Percentiles rank a stretch among this genome's conserved stretches.
These are phyloP conservation scores for Chaetomiaceae sp. DNA, from an alignment of 2,329 filamentous ascomycete genomes.

Conservation along the genomic window DNA sequence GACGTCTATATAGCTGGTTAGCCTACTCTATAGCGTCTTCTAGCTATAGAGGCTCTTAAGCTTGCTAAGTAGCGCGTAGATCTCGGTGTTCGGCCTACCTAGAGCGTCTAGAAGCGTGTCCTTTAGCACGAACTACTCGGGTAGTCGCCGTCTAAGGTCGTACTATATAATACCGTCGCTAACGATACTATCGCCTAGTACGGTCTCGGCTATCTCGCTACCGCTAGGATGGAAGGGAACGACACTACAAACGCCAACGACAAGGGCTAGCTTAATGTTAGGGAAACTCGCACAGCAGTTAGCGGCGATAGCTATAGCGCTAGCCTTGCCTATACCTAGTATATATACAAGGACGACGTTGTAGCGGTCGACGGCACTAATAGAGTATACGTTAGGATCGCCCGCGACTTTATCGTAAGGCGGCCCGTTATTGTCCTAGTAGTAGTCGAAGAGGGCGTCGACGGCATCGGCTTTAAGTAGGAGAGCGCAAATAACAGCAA, in stretches of 20 bases:
- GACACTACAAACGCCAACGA: conserved; percentile 40
- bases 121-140: conserved; percentile 26
- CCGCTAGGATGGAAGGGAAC: conserved; percentile 8
- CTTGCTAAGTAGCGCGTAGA: conserved; percentile 27
- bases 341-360: conserved; percentile 31
- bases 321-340: conserved; percentile 29
- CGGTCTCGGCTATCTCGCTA: conserved; percentile 9
- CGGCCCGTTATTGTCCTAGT: conserved; percentile 9
- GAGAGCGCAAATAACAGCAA: conserved; percentile 16
- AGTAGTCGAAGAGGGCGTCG: conserved; percentile 8
- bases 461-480: conserved; percentile 7
- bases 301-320: conserved; percentile 26
- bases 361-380: conserved; percentile 6
- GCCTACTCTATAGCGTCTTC: conserved; percentile 1
- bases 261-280: conserved; percentile 31
- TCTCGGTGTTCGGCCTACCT: conserved; percentile 24
- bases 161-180: conserved; percentile 31
- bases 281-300: conserved; percentile 34
- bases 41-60: conserved; percentile 11
- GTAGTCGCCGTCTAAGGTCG: conserved; percentile 28
- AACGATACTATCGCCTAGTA: conserved; percentile 35
- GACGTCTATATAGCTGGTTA: conserved; percentile 6
- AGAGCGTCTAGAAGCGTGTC: conserved; percentile 26
- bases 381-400: conserved; percentile 8
- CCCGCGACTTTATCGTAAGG: conserved; percentile 7